A percentile compares a stretch with the other conserved stretches of the same genome.
These are phyloP conservation scores for Phyllosticta capitalensis DNA, from an alignment of 2,329 filamentous ascomycete genomes.

Conservation along the genomic window DNA sequence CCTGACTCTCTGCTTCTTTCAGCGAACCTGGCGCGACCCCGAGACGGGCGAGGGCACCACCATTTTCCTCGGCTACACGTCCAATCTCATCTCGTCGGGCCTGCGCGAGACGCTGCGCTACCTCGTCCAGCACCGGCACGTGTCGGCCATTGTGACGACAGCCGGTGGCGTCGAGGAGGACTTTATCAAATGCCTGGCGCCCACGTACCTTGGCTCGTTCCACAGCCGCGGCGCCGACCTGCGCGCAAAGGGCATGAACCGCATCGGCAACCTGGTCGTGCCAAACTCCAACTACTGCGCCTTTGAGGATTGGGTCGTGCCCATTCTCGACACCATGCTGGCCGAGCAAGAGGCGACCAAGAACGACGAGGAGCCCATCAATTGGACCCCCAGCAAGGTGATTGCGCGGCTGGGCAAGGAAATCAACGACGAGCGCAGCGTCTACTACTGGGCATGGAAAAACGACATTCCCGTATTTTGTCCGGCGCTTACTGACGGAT, in stretches of 20 bases:
- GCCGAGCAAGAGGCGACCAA: constrained; percentile 81
- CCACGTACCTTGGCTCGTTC: constrained; percentile 89
- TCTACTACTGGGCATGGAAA: constrained; percentile 96
- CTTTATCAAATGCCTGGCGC: constrained; percentile 93
- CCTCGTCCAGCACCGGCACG: constrained; percentile 83
- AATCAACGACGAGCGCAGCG: constrained; percentile 83
- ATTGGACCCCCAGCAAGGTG: constrained; percentile 93
- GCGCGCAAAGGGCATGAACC: constrained; percentile 78
- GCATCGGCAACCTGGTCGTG: constrained; percentile 91
- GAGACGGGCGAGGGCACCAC: constrained; percentile 74
- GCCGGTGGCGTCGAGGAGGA: constrained; percentile 95
- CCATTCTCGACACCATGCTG: constrained; percentile 89
- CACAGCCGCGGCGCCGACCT: constrained; percentile 65
- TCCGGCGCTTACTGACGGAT: constrained; percentile 89
- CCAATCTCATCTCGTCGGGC: constrained; percentile 93
- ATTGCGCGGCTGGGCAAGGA: constrained; percentile 85
- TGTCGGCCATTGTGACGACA: constrained; percentile 89
- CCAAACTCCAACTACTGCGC: constrained; percentile 96
- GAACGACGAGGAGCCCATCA: constrained; percentile 53
- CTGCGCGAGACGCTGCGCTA: constrained; percentile 85
- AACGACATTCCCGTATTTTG: constrained; percentile 97
- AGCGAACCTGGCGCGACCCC: constrained; percentile 72
- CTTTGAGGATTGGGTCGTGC: constrained; percentile 96
- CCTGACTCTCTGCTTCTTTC: constrained; percentile 9
- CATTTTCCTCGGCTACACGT: constrained; percentile 95